These are phyloP conservation scores for Lasiodiplodia hormozganensis DNA, from an alignment of 2,329 filamentous ascomycete genomes.

Conservation along the genomic window DNA sequence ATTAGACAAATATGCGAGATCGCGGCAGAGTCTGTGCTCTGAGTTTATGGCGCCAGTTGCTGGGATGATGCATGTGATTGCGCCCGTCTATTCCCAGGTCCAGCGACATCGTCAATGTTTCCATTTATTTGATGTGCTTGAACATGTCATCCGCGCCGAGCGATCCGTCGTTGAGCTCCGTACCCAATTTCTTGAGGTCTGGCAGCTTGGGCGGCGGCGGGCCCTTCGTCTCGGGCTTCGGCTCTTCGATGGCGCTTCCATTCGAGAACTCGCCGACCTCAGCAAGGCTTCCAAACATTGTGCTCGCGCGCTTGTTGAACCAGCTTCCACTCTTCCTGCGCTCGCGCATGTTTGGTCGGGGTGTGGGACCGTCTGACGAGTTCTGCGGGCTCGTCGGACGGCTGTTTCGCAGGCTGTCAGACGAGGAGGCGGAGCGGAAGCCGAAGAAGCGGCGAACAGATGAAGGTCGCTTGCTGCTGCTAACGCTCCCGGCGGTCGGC, in stretches of 20 bases:
- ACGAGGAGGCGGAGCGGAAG: slow-evolving; percentile 45
- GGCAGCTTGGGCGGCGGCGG: slow-evolving; percentile 50
- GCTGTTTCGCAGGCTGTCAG: slow-evolving; percentile 41
- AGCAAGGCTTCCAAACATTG: slow-evolving; percentile 42
- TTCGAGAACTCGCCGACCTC: slow-evolving; percentile 35
- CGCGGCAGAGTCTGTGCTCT: background rate
- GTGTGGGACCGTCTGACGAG: background rate
- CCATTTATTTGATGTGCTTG: slow-evolving; percentile 30
- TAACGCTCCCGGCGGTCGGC: slow-evolving; percentile 39
- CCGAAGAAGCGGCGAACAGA: slow-evolving; percentile 51
- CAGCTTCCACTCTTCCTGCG: slow-evolving; percentile 47
- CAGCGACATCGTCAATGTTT: background rate
- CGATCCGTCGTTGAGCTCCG: slow-evolving; percentile 20
- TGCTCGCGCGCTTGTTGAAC: slow-evolving; percentile 49
- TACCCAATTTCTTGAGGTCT: slow-evolving; percentile 44
- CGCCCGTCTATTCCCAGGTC: background rate
- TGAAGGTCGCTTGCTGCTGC: slow-evolving; percentile 41
- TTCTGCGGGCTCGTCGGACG: slow-evolving; percentile 42
- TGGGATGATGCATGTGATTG: background rate
- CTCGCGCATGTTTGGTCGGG: slow-evolving; percentile 4
- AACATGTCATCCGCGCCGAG: slow-evolving; percentile 28
- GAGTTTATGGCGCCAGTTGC: background rate
- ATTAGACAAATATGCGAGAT: slow-evolving; percentile 20
- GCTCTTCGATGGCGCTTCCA: slow-evolving; percentile 28
- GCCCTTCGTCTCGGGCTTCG: slow-evolving; percentile 41